Conservation (phyloP, 371 early-diverging fungal genomes). For the Chytridium lagenaria region DNA sequence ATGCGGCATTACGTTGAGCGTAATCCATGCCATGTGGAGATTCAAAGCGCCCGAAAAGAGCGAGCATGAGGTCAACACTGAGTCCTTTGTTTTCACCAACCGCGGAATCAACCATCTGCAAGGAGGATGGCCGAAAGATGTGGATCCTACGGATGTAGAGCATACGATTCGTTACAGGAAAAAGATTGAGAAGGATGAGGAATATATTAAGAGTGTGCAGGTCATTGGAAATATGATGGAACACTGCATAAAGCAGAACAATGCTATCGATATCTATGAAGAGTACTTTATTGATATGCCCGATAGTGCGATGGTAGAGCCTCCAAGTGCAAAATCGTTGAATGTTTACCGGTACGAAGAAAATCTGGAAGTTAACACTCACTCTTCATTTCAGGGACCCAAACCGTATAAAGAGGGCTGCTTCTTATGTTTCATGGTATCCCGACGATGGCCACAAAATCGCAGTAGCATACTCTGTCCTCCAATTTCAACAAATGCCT, state of each 20-base stretch:
- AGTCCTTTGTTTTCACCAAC: constrained; percentile 51
- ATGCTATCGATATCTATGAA: constrained; percentile 67
- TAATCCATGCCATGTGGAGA: constrained; percentile 50
- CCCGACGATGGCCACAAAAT: constrained; percentile 65
- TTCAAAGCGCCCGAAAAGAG: constrained; percentile 57
- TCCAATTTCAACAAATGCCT: constrained; percentile 60
- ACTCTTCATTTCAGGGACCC: constrained; percentile 55
- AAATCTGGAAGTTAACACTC: neutral
- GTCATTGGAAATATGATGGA: constrained; percentile 58
- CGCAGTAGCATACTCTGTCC: constrained; percentile 61
- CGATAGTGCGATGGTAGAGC: constrained; percentile 49
- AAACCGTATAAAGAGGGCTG: constrained; percentile 55
- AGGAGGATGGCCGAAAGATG: constrained; percentile 70
- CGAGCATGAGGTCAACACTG: constrained; percentile 66
- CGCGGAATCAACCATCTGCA: constrained; percentile 60
- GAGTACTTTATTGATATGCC: constrained; percentile 59
- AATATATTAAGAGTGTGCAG: constrained; percentile 58
- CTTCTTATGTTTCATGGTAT: constrained; percentile 61
- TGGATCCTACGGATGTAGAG: constrained; percentile 62
- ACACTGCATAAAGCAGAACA: constrained; percentile 65
- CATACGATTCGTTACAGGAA: constrained; percentile 65
- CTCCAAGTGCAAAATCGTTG: constrained; percentile 56
- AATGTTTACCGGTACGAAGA: constrained; percentile 56
- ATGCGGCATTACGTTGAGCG: constrained; percentile 56
- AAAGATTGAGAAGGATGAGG: constrained; percentile 69